Evolutionary conservation across 495 filamentous ascomycete genomes (phyloP).

Genomic region (Penicillium simplicissimum): DNA sequence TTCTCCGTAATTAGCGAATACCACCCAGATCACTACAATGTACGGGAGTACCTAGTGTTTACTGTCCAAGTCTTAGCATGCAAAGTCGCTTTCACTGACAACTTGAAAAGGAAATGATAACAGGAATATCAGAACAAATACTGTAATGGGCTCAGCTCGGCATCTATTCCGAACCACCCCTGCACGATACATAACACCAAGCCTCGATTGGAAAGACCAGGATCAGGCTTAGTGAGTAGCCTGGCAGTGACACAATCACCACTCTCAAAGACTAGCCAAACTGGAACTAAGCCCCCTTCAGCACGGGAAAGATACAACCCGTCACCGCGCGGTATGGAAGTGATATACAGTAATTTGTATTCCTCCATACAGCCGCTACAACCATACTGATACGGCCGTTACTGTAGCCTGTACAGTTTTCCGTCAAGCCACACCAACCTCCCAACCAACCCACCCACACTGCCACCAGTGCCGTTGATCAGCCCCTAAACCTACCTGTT

Average conservation of each 20-base stretch:
- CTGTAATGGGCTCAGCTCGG: not conserved
- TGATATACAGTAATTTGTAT: not conserved
- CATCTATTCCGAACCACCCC: not conserved
- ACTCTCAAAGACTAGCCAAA: not conserved
- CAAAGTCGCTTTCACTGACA: not conserved
- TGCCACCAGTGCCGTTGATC: slow-evolving; percentile 8
- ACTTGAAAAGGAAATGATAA: too few relatives aligned
- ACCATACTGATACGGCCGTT: slow-evolving; percentile 1
- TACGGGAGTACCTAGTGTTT: too few relatives aligned
- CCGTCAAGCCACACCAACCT: slow-evolving; percentile 19
- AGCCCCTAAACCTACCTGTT: slow-evolving; percentile 6
- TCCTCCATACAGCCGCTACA: not conserved
- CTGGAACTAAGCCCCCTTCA: not conserved
- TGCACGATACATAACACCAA: not conserved
- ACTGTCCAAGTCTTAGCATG: not conserved
- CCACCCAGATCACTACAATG: not conserved
- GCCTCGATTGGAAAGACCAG: not conserved
- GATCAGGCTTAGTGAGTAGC: not conserved
- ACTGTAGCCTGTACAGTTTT: not conserved
- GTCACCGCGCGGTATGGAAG: too few relatives aligned
- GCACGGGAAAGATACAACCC: not conserved
- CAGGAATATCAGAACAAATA: not conserved
- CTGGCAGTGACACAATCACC: not conserved
- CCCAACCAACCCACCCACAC: slow-evolving; percentile 9
- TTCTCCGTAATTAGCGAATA: not conserved